Conservation (phyloP, 2,329 filamentous ascomycete species). For the Fusarium napiforme region DNA sequence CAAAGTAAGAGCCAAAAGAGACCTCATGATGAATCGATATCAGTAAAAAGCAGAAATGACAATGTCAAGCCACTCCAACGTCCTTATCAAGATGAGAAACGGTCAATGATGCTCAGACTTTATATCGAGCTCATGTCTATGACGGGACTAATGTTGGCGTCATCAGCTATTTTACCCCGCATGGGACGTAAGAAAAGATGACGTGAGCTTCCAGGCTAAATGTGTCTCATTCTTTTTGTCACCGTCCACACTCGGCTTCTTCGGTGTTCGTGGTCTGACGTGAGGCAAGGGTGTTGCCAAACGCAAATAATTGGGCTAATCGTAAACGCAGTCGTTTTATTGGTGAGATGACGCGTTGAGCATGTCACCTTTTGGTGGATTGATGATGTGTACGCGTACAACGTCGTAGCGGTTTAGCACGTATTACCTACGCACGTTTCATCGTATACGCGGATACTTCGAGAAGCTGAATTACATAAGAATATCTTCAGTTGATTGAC, state of each 20-base stretch:
- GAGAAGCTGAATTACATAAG: accelerated
- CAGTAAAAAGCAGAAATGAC: too few relatives aligned
- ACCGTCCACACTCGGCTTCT: neutral
- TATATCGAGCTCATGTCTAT: neutral
- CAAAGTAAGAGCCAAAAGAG: slow-evolving; percentile 29
- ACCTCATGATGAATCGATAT: slow-evolving; percentile 29
- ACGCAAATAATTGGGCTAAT: neutral
- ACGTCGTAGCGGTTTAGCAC: neutral
- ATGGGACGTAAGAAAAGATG: neutral
- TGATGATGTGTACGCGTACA: slow-evolving; percentile 28
- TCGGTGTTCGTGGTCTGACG: slow-evolving; percentile 23
- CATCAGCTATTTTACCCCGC: slow-evolving; percentile 33
- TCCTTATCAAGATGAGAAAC: neutral
- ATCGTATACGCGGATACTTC: neutral
- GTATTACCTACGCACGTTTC: neutral
- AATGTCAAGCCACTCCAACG: neutral
- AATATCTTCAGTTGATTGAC: neutral
- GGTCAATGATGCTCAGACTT: slow-evolving; percentile 30
- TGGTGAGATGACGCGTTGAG: slow-evolving; percentile 24
- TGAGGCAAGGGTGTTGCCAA: slow-evolving; percentile 4
- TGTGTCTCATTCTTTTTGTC: slow-evolving; percentile 1
- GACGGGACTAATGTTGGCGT: slow-evolving; percentile 29
- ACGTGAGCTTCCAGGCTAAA: neutral
- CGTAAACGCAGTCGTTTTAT: neutral
- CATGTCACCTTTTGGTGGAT: neutral